Evolutionary conservation across 1,284 basidiomycete genomes (phyloP), one percentile per base, ranked within the genome.

Genomic region (Trichosporon faecale): DNA sequence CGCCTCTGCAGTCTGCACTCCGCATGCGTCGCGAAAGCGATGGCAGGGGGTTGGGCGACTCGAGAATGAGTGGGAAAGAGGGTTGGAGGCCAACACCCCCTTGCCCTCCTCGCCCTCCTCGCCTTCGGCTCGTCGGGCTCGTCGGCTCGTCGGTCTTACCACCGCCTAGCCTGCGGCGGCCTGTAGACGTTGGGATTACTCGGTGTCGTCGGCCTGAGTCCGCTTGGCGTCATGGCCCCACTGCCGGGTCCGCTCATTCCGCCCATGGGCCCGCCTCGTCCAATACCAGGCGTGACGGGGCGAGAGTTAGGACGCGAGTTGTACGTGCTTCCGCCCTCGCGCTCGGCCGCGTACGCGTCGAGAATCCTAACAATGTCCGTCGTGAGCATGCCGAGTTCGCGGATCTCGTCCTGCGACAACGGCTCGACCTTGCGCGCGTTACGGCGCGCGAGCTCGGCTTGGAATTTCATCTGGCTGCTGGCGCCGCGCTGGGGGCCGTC

Each of bases 381-480:
- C 18, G 91, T 92, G 76, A 94, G 85, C 46, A 87, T 79, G 73
- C 92, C 91, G 66, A 94, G 84, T 76, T 94, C 91, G 76, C 86
- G 87, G 73, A 91, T 85, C 83, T 95, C 93, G 65, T 86, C 86
- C 14, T 77, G 71, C 8, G 89, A 88, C 67, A 94, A 84, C 0
- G 89, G 78, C 68, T 76, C 74, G 6, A 72, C 78, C 68, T 74
- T 74, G 68, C 73, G 70, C 33, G 49, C 60, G 6, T 33, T 9
- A 18, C 70, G 68, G 25, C 68, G 72, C 61, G 49, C 33, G 29
- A 73, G 64, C 68, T 73, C 70, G 68, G 46, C 25, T 68, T 68
- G 68, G 57, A 73, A 63, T 8, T 68, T 66, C 31, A 66, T 55
- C 3, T 40, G 63, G 16, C 64, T 66, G 18, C 57, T 64, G 29